Base-by-base conservation (phyloP, 2,329 filamentous ascomycete species). In the Fusarium sp. region DNA sequence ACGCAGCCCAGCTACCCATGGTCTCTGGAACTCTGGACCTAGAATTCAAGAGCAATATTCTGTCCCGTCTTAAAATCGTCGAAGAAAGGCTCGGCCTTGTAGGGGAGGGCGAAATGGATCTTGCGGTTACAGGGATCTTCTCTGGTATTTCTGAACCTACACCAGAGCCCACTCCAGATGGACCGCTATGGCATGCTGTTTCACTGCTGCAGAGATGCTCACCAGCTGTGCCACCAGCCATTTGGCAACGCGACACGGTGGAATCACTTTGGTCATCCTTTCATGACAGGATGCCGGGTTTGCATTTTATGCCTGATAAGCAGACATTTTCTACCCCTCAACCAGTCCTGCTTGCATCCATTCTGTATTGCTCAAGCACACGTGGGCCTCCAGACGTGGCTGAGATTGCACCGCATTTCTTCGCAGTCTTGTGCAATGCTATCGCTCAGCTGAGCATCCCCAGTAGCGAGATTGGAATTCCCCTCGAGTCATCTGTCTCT, bases 291-390 rank as follows among this genome's bases (percentile, higher is more conserved):
- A 63, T 63, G 57, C 60, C 60, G 0, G 60, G 48, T 3, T 11
- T 63, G 3, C 60, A 63, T 6, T 63, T 63, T 2, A 63, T 63
- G 60, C 60, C 60, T 0, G 57, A 63, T 1, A 63, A 63, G 35
- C 60, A 63, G 9, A 63, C 60, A 8, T 63, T 63, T 1, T 63
- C 57, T 7, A 37, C 48, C 0, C 57, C 60, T 1, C 57, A 63
- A 13, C 57, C 60, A 9, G 31, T 63, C 1, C 2, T 63, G 3
- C 47, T 56, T 12, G 57, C 60, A 11, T 63, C 57, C 2, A 63
- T 63, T 3, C 29, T 63, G 0, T 63, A 56, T 4, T 63, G 60
- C 3, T 63, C 60, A 9, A 63, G 60, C 6, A 63, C 47, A 0
- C 49, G 57, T 3, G 60, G 60, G 0, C 60, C 57, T 5, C 35